These are phyloP conservation scores for Penicillium salamii DNA, from an alignment of 495 filamentous ascomycete genomes.

Conservation along the genomic window DNA sequence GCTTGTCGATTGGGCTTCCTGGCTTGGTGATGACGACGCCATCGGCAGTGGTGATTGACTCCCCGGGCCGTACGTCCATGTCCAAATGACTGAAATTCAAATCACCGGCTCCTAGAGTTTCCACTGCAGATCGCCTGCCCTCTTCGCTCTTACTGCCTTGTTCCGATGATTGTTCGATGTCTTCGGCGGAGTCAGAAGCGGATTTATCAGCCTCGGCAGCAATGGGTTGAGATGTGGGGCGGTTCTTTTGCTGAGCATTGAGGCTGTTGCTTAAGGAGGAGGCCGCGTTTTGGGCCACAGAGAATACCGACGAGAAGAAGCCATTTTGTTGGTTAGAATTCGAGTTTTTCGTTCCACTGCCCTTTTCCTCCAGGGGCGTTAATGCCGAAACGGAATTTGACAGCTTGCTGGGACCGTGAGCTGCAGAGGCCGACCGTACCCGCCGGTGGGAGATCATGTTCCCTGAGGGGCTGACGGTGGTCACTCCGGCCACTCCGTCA, in stretches of 20 bases:
- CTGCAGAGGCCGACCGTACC: conserved; percentile 61
- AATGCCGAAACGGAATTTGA: conserved; percentile 74
- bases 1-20: conserved; percentile 28
- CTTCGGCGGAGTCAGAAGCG: conserved; percentile 22
- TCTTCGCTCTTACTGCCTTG: conserved; percentile 32
- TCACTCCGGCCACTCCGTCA: conserved; percentile 34
- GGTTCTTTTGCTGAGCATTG: conserved; percentile 50
- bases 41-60: conserved; percentile 37
- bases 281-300: conserved; percentile 92
- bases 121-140: conserved; percentile 72
- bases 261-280: conserved; percentile 79
- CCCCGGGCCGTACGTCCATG: conserved; percentile 38
- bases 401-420: conserved; percentile 80
- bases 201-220: conserved; percentile 25
- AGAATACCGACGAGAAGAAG: conserved; percentile 92
- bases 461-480: conserved; percentile 53
- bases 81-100: conserved; percentile 79
- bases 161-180: conserved; percentile 16
- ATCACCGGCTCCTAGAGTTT: conserved; percentile 86
- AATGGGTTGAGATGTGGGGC: conserved; percentile 27
- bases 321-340: conserved; percentile 50
- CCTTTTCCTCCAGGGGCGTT: conserved; percentile 67
- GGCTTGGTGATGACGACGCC: conserved; percentile 42
- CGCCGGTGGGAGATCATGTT: conserved; percentile 77
- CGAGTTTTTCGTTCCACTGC: conserved; percentile 37